Evolutionary conservation across 345 rosid genomes (phyloP), one percentile per base, ranked within the genome.

Genomic region (Citrus sp.): DNA sequence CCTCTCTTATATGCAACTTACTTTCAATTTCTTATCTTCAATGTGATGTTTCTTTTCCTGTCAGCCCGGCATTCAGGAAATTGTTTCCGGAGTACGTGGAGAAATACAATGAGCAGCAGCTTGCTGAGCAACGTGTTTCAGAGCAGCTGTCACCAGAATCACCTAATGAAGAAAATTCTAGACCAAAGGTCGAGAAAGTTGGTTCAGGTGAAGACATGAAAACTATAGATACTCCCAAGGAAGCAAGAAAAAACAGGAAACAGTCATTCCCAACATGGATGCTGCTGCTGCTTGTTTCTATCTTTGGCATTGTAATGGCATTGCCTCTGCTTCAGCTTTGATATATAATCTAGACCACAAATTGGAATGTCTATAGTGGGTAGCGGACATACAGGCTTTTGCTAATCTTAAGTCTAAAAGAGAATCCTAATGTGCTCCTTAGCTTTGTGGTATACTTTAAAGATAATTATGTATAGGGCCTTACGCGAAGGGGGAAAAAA

Each of bases 11-110:
- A 46, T 18, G 55, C 10, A 25, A 63, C 40, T 37, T 32, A 28
- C 19, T 18, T 62, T 46, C 21, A 42, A 62, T 63, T 62, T 61
- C 40, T 63, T 21, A 6, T 14, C 38, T 16, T 68, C 71, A 60
- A 75, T 78, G 40, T 24, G 42, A 49, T 72, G 34, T 72, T 82
- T 62, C 37, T 55, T 59, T 58, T 21, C 30, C 21, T 82, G 66
- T 74, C 97, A 97, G 99, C 77, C 73, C 94, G 38, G 88, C 95
- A 65, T 97, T 97, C 84, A 85, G 92, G 80, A 94, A 94, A 83
- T 83, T 94, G 80, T 97, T 97, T 79, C 99, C 99, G 0, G 99
- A 97, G 85, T 92, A 89, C 28, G 94, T 94, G 2, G 99, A 94
- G 82, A 92, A 85, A 82, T 85, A 88, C 78, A 88, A 90, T 77